Percentiles rank a stretch among this genome's conserved stretches.
Conservation (phyloP, 225 moss, liverwort and hornwort genomes). For the Pleurozium schreberi region DNA sequence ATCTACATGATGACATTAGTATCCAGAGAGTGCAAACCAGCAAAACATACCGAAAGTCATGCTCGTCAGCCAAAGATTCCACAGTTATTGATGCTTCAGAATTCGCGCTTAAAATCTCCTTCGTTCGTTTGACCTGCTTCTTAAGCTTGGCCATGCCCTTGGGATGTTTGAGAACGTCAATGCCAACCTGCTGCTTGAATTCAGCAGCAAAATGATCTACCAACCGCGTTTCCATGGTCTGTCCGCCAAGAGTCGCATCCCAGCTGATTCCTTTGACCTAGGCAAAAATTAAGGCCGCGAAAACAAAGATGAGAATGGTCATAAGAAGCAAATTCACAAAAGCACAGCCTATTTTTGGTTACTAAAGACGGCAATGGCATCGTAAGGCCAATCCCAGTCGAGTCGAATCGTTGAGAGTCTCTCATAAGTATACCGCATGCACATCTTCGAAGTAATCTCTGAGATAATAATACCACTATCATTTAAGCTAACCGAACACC, state of each 20-base stretch:
- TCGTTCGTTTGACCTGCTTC: conserved; percentile 96
- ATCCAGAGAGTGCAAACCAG: not conserved
- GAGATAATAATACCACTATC: not conserved
- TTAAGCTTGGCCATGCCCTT: conserved; percentile 98
- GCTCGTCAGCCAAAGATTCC: conserved; percentile 80
- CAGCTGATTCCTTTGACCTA: conserved; percentile 88
- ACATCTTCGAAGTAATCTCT: not conserved
- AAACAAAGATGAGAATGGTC: not conserved
- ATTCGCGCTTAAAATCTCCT: conserved; percentile 94
- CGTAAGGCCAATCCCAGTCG: not conserved
- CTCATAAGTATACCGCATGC: not conserved
- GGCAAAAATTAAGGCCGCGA: not conserved
- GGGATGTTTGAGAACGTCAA: conserved; percentile 73
- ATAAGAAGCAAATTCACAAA: not conserved
- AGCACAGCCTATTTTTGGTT: not conserved
- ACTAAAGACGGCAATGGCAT: not conserved
- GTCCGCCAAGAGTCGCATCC: conserved; percentile 86
- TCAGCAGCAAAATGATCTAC: conserved; percentile 78
- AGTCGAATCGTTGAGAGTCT: not conserved
- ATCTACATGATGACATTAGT: not conserved
- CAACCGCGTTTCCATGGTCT: conserved; percentile 78
- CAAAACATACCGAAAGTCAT: conserved; percentile 68
- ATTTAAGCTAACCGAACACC: not conserved
- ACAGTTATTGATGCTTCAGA: conserved; percentile 87
- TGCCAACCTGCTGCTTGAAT: conserved; percentile 63